Conservation (phyloP, 1,139 yeast species). For the Cylindricascospora bacillispora region DNA sequence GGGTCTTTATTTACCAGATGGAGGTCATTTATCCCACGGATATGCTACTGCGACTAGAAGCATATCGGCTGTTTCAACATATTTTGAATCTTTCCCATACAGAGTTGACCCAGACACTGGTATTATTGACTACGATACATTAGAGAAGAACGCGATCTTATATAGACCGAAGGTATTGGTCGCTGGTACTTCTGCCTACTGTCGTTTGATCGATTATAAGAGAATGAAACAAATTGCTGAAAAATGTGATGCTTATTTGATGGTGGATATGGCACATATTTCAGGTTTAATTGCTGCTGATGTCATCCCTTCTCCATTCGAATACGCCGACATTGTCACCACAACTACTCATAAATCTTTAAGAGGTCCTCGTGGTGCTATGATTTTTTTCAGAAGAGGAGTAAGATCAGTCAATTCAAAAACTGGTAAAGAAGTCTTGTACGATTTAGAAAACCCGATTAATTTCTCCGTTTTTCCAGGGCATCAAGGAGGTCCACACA, state of each 20-base stretch:
- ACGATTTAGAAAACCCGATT: slow-evolving; percentile 88
- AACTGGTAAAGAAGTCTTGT: slow-evolving; percentile 79
- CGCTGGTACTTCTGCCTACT: slow-evolving; percentile 97
- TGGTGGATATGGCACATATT: slow-evolving; percentile 98
- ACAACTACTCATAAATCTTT: slow-evolving; percentile 96
- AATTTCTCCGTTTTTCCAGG: slow-evolving; percentile 99
- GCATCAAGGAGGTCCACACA: slow-evolving; percentile 99
- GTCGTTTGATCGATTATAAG: slow-evolving; percentile 87
- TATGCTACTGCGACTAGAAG: slow-evolving; percentile 93
- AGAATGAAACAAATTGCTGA: slow-evolving; percentile 96
- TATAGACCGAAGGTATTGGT: slow-evolving; percentile 93
- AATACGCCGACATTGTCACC: slow-evolving; percentile 92
- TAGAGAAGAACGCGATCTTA: slow-evolving; percentile 77
- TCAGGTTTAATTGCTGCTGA: slow-evolving; percentile 95
- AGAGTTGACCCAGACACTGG: slow-evolving; percentile 87
- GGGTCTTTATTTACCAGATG: slow-evolving; percentile 97
- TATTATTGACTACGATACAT: slow-evolving; percentile 84
- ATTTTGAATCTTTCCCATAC: slow-evolving; percentile 98
- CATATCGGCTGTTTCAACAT: slow-evolving; percentile 90
- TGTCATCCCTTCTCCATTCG: slow-evolving; percentile 92
- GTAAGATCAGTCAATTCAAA: slow-evolving; percentile 79
- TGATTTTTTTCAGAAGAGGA: slow-evolving; percentile 97
- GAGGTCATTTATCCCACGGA: slow-evolving; percentile 97
- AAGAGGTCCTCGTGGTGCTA: slow-evolving; percentile 98
- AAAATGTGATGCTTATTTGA: slow-evolving; percentile 87